Evolutionary conservation across 1,284 basidiomycete genomes (phyloP).

Genomic region (Leccinum insolens): DNA sequence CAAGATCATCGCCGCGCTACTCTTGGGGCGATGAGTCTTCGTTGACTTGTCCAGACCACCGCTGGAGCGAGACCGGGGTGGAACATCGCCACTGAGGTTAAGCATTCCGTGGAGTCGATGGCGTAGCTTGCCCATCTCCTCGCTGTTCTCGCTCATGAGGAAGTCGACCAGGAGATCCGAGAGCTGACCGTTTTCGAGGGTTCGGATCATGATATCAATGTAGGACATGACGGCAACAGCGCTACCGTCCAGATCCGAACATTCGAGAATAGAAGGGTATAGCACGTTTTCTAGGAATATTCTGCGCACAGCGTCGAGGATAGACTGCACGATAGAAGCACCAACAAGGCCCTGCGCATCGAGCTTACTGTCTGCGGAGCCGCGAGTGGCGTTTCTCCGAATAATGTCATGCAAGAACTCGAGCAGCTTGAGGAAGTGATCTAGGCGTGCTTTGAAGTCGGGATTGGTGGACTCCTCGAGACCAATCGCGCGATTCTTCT

Average conservation of each 20-base stretch:
- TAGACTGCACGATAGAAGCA: slow-evolving; percentile 77
- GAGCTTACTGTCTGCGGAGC: slow-evolving; percentile 39
- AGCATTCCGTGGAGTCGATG: slow-evolving; percentile 51
- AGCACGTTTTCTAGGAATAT: slow-evolving; percentile 93
- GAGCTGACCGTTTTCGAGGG: slow-evolving; percentile 71
- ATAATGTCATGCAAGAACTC: slow-evolving; percentile 93
- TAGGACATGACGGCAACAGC: slow-evolving; percentile 98
- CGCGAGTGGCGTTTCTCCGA: slow-evolving; percentile 57
- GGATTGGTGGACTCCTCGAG: slow-evolving; percentile 74
- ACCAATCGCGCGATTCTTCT: slow-evolving; percentile 62
- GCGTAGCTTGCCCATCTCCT: slow-evolving; percentile 50
- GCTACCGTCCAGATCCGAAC: slow-evolving; percentile 90
- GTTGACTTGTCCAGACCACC: slow-evolving; percentile 40
- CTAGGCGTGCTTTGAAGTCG: slow-evolving; percentile 81
- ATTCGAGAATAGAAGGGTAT: slow-evolving; percentile 93
- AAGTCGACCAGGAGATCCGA: slow-evolving; percentile 76
- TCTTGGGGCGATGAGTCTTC: slow-evolving; percentile 67
- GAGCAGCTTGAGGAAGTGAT: slow-evolving; percentile 87
- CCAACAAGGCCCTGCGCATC: slow-evolving; percentile 69
- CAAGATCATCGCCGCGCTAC: slow-evolving; percentile 76
- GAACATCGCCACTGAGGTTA: slow-evolving; percentile 43
- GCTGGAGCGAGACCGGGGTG: slow-evolving; percentile 38
- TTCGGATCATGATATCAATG: slow-evolving; percentile 85
- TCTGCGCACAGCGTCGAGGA: slow-evolving; percentile 81
- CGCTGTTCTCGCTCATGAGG: slow-evolving; percentile 82